phyloP scores from a whole-genome alignment of 306 rosid genomes.

The Casuarina glauca region DNA sequence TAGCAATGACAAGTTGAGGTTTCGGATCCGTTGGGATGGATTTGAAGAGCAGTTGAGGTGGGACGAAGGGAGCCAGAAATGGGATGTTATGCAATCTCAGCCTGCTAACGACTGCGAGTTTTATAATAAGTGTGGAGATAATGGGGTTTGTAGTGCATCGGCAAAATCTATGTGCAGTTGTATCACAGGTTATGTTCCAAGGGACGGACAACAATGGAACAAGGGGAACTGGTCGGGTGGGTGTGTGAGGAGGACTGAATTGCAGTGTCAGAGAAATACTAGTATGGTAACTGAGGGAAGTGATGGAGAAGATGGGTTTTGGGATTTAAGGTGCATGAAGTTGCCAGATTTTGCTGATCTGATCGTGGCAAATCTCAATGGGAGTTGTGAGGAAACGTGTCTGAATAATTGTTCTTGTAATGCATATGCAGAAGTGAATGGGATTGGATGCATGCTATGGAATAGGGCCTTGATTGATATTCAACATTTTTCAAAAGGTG shows the following conservation, averaged over 20 bases:
- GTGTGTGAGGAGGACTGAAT: slow-evolving; percentile 50
- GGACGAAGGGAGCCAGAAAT: slow-evolving; percentile 34
- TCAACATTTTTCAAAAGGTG: slow-evolving; percentile 41
- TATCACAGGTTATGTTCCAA: slow-evolving; percentile 41
- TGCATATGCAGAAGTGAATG: slow-evolving; percentile 55
- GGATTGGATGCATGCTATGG: slow-evolving; percentile 83
- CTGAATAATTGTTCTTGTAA: slow-evolving; percentile 43
- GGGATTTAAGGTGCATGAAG: slow-evolving; percentile 29
- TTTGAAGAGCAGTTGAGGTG: slow-evolving; percentile 45
- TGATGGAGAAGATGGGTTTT: slow-evolving; percentile 60
- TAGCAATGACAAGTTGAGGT: slow-evolving; percentile 38
- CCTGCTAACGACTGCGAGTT: slow-evolving; percentile 56
- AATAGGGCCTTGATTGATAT: slow-evolving; percentile 46
- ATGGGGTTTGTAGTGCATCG: slow-evolving; percentile 46
- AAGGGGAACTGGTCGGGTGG: slow-evolving; percentile 53
- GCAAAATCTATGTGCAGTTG: slow-evolving; percentile 46
- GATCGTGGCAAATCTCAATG: background rate
- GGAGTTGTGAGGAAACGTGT: slow-evolving; percentile 46
- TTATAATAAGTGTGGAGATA: slow-evolving; percentile 73
- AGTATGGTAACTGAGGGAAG: slow-evolving; percentile 20
- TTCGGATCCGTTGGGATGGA: slow-evolving; percentile 65
- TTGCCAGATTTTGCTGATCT: slow-evolving; percentile 68
- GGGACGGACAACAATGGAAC: slow-evolving; percentile 35
- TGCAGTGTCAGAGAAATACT: slow-evolving; percentile 42
- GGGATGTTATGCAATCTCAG: slow-evolving; percentile 40